Conservation (phyloP, 805 yeast species). For the Ogataea philodendri region DNA sequence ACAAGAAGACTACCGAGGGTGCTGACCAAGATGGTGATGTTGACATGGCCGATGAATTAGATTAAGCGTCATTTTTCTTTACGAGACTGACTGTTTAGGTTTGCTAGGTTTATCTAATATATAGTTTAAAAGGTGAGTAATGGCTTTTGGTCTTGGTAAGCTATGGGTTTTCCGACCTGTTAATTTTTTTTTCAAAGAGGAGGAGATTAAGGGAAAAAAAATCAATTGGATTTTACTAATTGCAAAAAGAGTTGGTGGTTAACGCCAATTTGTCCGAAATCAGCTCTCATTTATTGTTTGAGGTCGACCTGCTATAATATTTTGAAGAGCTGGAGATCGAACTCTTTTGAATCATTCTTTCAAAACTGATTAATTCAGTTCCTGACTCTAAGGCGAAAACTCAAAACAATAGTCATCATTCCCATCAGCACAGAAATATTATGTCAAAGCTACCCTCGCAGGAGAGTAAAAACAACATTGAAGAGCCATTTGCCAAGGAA, state of each 20-base stretch:
- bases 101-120: constrained; percentile 10
- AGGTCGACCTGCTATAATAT: too few relatives aligned
- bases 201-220: constrained; percentile 1
- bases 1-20: constrained; percentile 24
- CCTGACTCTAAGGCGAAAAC: too few relatives aligned
- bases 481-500: constrained; percentile 7
- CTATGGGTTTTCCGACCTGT: constrained; percentile 1
- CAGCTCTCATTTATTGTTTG: too few relatives aligned
- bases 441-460: constrained; percentile 5
- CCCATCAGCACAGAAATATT: too few relatives aligned
- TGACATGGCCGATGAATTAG: constrained; percentile 32
- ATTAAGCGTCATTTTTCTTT: constrained; percentile 7
- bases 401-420: too few relatives aligned
- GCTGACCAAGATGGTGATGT: constrained; percentile 38
- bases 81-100: constrained; percentile 4
- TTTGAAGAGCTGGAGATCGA: too few relatives aligned
- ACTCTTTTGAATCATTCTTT: too few relatives aligned
- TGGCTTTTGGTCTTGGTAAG: constrained; percentile 1
- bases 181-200: constrained; percentile 5
- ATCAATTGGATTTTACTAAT: constrained; percentile 1
- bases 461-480: constrained; percentile 1
- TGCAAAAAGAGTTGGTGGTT: too few relatives aligned
- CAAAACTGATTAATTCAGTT: too few relatives aligned
- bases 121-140: constrained; percentile 6
- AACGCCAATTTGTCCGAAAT: too few relatives aligned